phyloP scores from a whole-genome alignment of 352 stramenopile species.

The Elongisporangium anandrum region DNA sequence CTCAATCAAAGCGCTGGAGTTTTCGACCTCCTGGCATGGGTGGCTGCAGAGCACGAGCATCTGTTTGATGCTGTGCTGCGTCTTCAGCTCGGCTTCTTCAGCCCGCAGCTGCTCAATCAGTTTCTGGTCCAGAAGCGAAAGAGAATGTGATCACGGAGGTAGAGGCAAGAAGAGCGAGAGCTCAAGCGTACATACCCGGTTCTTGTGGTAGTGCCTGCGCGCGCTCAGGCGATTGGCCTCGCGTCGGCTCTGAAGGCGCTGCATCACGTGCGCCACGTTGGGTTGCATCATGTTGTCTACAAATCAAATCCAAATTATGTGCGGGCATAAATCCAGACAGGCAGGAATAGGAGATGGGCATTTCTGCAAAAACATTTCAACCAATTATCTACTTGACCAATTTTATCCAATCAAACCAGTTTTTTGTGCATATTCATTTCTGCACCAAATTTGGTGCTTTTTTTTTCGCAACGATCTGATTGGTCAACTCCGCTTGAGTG shows the following conservation, averaged over 20 bases:
- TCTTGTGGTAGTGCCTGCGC: neutral
- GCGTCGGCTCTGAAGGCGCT: neutral
- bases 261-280: conserved; percentile 4
- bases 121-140: neutral
- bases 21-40: neutral
- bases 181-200: neutral
- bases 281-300: conserved; percentile 27
- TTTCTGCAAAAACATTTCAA: too few species aligned
- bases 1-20: neutral
- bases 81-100: neutral
- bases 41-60: neutral
- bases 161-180: too few species aligned
- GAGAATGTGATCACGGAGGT: neutral
- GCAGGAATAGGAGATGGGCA: too few species aligned
- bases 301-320: too few species aligned
- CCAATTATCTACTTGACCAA: too few species aligned
- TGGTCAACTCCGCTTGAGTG: too few species aligned
- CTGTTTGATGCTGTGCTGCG: neutral
- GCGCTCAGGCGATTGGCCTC: neutral
- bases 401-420: too few species aligned
- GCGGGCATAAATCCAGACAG: too few species aligned
- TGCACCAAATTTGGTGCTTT: too few species aligned
- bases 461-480: too few species aligned
- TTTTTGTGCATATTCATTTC: too few species aligned
- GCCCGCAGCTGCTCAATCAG: neutral